Conservation (phyloP, 768 basidiomycete genomes). For the Lepiota venenata region DNA sequence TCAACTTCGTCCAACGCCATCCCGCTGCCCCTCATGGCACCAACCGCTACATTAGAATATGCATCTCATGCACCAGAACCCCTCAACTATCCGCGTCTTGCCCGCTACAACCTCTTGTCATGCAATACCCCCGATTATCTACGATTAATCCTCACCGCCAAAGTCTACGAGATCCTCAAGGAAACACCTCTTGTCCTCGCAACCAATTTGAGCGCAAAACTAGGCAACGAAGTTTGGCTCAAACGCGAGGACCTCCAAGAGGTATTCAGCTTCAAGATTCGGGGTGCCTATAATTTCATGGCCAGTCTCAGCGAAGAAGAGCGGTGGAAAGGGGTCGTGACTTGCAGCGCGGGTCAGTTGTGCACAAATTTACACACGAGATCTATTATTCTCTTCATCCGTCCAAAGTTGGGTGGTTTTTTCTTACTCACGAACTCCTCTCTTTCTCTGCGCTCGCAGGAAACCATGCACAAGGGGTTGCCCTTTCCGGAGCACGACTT, state of each 20-base stretch:
- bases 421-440: not conserved
- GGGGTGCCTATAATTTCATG: slow-evolving; percentile 99
- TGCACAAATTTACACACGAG: slow-evolving; percentile 35
- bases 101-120: slow-evolving; percentile 60
- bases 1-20: slow-evolving; percentile 5
- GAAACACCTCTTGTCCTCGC: slow-evolving; percentile 91
- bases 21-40: slow-evolving; percentile 29
- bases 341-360: slow-evolving; percentile 96
- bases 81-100: slow-evolving; percentile 62
- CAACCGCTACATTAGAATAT: slow-evolving; percentile 60
- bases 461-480: slow-evolving; percentile 98
- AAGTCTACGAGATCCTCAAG: slow-evolving; percentile 85
- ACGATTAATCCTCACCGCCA: slow-evolving; percentile 81
- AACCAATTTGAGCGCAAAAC: slow-evolving; percentile 77
- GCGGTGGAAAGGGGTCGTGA: slow-evolving; percentile 95
- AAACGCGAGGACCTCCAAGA: slow-evolving; percentile 97
- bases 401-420: not conserved
- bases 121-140: slow-evolving; percentile 82
- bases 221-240: slow-evolving; percentile 93
- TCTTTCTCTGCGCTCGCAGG: slow-evolving; percentile 43
- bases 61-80: slow-evolving; percentile 68
- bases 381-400: slow-evolving; percentile 13
- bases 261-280: slow-evolving; percentile 98
- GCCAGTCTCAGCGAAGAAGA: slow-evolving; percentile 83
- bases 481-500: slow-evolving; percentile 85